A percentile compares a stretch with the other conserved stretches of the same genome.
These are phyloP conservation scores for Xylaria sp. DNA, from an alignment of 2,329 filamentous ascomycete species.

Conservation along the genomic window DNA sequence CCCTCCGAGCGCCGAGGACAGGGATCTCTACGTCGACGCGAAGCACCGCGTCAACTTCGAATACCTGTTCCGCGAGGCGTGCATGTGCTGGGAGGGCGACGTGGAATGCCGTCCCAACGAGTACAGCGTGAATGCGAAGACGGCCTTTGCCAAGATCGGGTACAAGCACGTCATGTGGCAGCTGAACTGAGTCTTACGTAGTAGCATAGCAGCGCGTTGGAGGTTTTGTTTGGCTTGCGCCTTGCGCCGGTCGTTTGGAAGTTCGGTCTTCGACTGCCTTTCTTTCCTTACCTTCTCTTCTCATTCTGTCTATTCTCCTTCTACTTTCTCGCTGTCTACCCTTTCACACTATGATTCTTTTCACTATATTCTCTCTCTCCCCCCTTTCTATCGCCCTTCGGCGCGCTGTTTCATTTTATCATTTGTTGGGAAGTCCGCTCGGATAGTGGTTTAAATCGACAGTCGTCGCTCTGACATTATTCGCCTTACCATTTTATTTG, in stretches of 20 bases:
- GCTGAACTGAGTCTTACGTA: not conserved
- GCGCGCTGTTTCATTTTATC: no score
- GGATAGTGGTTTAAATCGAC: not conserved
- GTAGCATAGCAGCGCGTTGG: not conserved
- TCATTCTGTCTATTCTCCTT: no score
- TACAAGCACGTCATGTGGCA: constrained; percentile 12
- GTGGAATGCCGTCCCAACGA: not conserved
- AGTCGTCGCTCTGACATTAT: not conserved
- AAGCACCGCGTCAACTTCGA: not conserved
- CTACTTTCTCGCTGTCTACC: no score
- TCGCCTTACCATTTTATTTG: not conserved
- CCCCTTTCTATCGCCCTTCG: not conserved
- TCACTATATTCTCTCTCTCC: no score
- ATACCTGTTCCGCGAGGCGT: not conserved
- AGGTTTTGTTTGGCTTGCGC: not conserved
- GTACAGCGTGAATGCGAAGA: not conserved
- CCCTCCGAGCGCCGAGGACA: not conserved
- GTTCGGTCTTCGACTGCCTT: not conserved
- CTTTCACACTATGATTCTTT: no score
- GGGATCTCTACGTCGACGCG: not conserved
- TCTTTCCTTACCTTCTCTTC: not conserved
- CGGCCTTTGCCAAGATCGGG: not conserved
- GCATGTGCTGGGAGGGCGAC: not conserved
- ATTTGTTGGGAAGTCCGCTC: not conserved
- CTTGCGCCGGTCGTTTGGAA: not conserved